Base-by-base conservation (phyloP, 176 grass and related monocot species). In the Aegilops longissima region DNA sequence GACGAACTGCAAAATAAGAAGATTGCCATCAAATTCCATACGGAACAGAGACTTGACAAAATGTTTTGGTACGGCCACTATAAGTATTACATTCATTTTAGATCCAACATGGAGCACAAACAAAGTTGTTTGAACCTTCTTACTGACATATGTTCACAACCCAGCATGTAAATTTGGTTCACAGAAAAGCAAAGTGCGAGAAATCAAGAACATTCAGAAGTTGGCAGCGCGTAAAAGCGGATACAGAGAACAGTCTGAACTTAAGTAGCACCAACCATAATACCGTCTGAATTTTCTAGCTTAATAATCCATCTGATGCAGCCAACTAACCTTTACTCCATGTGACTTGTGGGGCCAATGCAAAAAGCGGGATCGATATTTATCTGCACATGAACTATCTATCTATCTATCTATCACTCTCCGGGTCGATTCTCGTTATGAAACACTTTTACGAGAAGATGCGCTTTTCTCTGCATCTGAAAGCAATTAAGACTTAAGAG, bases 1-100 rank as follows among this genome's bases (percentile, higher is more conserved):
- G n/a, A 99, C 97, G 38, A 99, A 99, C 97, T 99, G 86, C 25
- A 83, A 85, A 38, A 66, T 29, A 3, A 87, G 17, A 18, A 91
- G 25, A 66, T 86, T 56, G 77, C 4, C 45, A 86, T 45, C 0
- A 30, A 3, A 49, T 72, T 62, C 36, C 59, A 40, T 47, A 38
- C 61, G 0, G 1, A 84, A 81, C 13, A 79, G 42, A 73, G 35
- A 74, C 20, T 56, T 8, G 17, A 25, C 16, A 68, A 81, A 0
- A 78, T 27, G 79, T 30, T 12, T 72, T 58, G 20, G 6, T 30
- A 49, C 2, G 0, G 30, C 49, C 70, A 68, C n/a, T 64, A 72
- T 63, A 72, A 17, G 14, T 12, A 64, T 69, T n/a, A 12, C 6
- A 35, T 59, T 30, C 33, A 27, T 21, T 58, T 70, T 5, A 78